Evolutionary conservation across 1,284 basidiomycete genomes (phyloP), one percentile per base, ranked within the genome.

Genomic region (Butyriboletus appendiculatus): DNA sequence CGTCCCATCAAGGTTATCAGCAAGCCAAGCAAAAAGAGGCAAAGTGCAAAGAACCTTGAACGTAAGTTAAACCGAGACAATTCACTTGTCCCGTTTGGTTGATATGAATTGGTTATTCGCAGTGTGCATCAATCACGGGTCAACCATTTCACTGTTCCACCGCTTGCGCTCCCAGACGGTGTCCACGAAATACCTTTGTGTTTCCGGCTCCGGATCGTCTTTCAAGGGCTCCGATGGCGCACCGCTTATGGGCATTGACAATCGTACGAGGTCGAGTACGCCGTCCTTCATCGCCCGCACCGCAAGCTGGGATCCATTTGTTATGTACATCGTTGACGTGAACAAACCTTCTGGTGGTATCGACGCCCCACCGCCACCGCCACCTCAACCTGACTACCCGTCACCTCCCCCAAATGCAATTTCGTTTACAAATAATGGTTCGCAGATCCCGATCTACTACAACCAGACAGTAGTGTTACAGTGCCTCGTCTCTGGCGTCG

Each of bases 1-100:
- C 87, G 90, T 48, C 89, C 95, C 33, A 98, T 98, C 81, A 96
- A 96, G 73, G 92, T 98, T 63, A 98, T 98, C 74, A 92, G 90
- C 73, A 96, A 96, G 72, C 94, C 94, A 4, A 93, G 90, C 78
- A 97, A 98, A 80, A 98, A 98, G 80, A 82, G 94, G 63, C 92
- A 95, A 70, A 94, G 87, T 69, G 90, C 89, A 57, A 94, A 96
- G 78, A 94, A 95, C 62, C 82, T 94, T 5, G 96, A 97, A 70
- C 77, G 94, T 94, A 70, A 78, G 93, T 65, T 84, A 41, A 28
- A 45, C 55, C 58, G 52, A 57, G 39, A 40, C 39, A 57, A 57
- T 52, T 63, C 52, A 44, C 57, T 58, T 39, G 38, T 56, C 50
- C 52, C 62, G 45, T 53, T 52, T 59, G 33, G 60, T 53, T 58